Base-by-base conservation (phyloP, 345 rosid genomes). In the Brassica cretica region DNA sequence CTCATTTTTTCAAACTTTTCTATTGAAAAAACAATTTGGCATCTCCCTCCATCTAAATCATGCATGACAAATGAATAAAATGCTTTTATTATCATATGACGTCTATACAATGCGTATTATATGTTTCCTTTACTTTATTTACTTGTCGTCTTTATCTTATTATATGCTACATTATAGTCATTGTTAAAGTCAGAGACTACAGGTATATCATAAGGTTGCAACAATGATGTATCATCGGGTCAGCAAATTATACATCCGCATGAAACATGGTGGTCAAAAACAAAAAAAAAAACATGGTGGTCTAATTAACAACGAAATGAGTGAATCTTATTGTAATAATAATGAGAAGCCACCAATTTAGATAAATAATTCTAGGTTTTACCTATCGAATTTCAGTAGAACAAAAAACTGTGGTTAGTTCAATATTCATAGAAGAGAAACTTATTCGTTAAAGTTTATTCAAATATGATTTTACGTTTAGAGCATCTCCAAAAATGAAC, bases 181-280 rank as follows among this genome's bases (percentile, higher is more conserved):
- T 64, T 74, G 65, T 51, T n/a, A 51, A 46, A 46, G 56, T 51
- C n/a, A 51, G 56, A 51, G 56, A 51, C 56, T 51, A 51, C 19
- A n/a, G 19, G 19, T n/a, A n/a, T 51, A n/a, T 51, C 56, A 51
- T 51, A n/a, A 46, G 18, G 56, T 51, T 51, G 56, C 56, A 51
- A 51, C 64, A 46, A 75, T 66, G 58, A 75, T 70, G 41, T 65
- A 60, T 75, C 69, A 70, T 74, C 33, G 56, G 72, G 64, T 68
- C 76, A 80, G 33, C 83, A 76, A 12, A 70, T 80, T 76, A 7
- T 75, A 75, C 66, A 71, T 71, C 66, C 53, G 73, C 83, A 80
- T 80, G 76, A 64, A 56, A 64, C 66, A 75, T 59, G 83, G 49
- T 44, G n/a, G 64, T 64, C 61, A 21, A 21, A 21, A 21, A 21